phyloP scores from a whole-genome alignment of 1,284 basidiomycete genomes.

The Fomitopsis palustris region DNA sequence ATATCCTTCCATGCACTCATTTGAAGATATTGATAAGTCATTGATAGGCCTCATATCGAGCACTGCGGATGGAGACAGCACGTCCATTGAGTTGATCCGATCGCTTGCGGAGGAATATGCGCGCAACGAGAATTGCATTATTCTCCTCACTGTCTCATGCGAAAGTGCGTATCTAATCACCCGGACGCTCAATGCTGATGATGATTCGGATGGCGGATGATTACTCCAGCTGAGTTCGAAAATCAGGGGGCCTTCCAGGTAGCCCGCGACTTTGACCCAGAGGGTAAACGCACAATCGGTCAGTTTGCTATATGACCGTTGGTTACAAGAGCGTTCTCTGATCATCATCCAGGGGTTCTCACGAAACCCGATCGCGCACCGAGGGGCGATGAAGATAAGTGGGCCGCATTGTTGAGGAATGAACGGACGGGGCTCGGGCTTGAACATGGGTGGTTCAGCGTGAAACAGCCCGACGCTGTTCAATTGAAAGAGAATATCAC shows the following conservation, averaged over 20 bases:
- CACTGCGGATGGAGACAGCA: constrained; percentile 42
- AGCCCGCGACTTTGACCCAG: constrained; percentile 50
- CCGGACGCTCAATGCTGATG: neutral
- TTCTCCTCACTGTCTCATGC: constrained; percentile 68
- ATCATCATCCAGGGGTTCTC: constrained; percentile 55
- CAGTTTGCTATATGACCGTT: constrained; percentile 10
- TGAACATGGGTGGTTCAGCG: constrained; percentile 66
- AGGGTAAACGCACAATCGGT: constrained; percentile 70
- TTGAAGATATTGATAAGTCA: neutral
- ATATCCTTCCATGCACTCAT: too few species aligned
- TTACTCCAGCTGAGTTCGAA: constrained; percentile 59
- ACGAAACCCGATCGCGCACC: constrained; percentile 78
- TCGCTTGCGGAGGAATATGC: constrained; percentile 53
- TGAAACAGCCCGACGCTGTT: constrained; percentile 65
- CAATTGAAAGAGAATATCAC: constrained; percentile 52
- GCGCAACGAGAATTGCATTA: constrained; percentile 59
- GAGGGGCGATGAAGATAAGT: constrained; percentile 52
- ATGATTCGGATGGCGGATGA: neutral
- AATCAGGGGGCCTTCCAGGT: constrained; percentile 58
- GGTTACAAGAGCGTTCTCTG: neutral
- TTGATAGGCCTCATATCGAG: constrained; percentile 60
- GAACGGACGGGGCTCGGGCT: constrained; percentile 44
- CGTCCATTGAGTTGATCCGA: constrained; percentile 58
- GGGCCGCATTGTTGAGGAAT: constrained; percentile 60
- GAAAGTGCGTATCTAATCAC: constrained; percentile 48